Evolutionary conservation across 2,329 filamentous ascomycete genomes (phyloP), one percentile per base, ranked within the genome.

Genomic region (Penicillium sp.): DNA sequence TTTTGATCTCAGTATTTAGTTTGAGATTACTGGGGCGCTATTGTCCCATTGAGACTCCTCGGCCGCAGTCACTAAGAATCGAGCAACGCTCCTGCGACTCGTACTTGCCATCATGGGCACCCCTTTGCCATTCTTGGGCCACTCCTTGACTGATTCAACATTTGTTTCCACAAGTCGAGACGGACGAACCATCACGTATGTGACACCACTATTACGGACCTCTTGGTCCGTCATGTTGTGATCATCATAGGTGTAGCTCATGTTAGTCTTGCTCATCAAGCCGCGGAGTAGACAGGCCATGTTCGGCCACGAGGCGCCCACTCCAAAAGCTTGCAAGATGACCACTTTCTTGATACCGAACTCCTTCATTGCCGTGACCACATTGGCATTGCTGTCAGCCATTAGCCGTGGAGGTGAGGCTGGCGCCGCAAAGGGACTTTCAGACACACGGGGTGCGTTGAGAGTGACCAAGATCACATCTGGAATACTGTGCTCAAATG

Each of bases 281-380:
- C 69, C 47, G 12, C 70, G 67, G 53, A 79, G 56, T 1, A 72
- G 60, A 32, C 65, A 70, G 38, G 69, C 62, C 48, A 78, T 57
- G 43, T 72, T 70, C 0, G 48, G 26, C 59, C 66, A 74, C 4
- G 76, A 79, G 28, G 67, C 60, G 0, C 73, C 76, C 1, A 73
- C 70, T 9, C 78, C 79, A 50, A 76, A 73, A 1, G 75, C 72
- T 9, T 73, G 76, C 62, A 81, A 71, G 41, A 77, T 65, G 26
- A 80, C 67, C 2, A 79, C 55, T 44, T 76, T 78, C 6, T 40
- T 51, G 43, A 68, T 63, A 0, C 59, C 59, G 41, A 64, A 63
- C 13, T 64, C 59, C 43, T 68, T 62, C 68, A 74, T 74, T 4
- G 59, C 63, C 0, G 61, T 51, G 9, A 73, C 53, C 3, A 71